A percentile compares a stretch with the other conserved stretches of the same genome.
These are phyloP conservation scores for Penicillium argentinense DNA, from an alignment of 495 filamentous ascomycete genomes.

Conservation along the genomic window DNA sequence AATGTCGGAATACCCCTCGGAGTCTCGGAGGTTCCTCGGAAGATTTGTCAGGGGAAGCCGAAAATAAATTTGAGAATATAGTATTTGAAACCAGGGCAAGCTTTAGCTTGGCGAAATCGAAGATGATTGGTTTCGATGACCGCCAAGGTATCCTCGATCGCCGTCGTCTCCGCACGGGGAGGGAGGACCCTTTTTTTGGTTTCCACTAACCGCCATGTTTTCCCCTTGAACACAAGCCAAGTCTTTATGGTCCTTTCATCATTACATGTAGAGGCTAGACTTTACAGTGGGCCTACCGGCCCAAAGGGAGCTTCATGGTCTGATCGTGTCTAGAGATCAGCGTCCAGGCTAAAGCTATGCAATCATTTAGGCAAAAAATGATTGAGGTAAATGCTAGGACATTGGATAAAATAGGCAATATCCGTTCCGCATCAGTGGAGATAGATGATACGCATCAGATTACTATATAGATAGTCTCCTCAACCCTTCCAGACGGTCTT, in stretches of 20 bases:
- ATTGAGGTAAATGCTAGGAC: not conserved
- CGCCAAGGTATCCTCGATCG: not conserved
- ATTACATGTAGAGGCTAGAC: no score
- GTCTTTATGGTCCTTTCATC: no score
- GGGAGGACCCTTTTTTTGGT: conserved; percentile 5
- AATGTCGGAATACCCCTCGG: not conserved
- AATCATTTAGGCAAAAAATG: conserved; percentile 3
- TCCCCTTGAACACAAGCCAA: not conserved
- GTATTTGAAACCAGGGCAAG: no score
- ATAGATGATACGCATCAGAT: not conserved
- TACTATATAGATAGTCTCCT: not conserved
- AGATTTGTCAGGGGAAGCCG: no score
- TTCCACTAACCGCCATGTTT: not conserved
- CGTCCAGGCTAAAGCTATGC: conserved; percentile 1
- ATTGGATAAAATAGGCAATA: conserved; percentile 1
- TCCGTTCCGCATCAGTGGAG: conserved; percentile 1
- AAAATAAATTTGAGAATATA: no score
- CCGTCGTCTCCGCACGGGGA: no score
- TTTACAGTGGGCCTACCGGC: no score
- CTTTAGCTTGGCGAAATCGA: not conserved
- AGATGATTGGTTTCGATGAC: not conserved
- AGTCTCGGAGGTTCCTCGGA: not conserved
- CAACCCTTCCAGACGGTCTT: not conserved
- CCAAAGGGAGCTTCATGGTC: not conserved
- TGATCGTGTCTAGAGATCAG: no score